Conservation (phyloP, 163 green algal genomes). For the Prototheca cutis region DNA sequence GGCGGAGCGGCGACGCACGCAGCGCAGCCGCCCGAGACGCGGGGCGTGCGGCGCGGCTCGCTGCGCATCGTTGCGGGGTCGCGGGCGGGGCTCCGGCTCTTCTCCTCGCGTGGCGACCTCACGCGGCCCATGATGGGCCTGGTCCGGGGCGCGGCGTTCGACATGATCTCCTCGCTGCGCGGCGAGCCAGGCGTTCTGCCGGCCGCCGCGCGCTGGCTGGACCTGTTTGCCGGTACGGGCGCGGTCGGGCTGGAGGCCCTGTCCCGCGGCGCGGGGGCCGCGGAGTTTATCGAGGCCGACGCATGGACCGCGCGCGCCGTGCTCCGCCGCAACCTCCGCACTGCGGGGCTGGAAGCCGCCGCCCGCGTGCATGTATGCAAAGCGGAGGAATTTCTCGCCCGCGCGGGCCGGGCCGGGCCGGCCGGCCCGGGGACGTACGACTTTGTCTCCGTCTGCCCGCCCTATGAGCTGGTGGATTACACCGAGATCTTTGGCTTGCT, state of each 20-base stretch:
- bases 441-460: constrained; percentile 80
- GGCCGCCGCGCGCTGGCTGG: constrained; percentile 54
- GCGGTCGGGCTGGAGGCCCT: constrained; percentile 75
- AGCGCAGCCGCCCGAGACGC: neutral
- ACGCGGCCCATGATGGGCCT: constrained; percentile 85
- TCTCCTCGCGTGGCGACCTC: constrained; percentile 28
- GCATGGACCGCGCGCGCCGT: constrained; percentile 55
- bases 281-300: constrained; percentile 72
- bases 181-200: constrained; percentile 28
- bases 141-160: constrained; percentile 64
- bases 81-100: constrained; percentile 26
- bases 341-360: constrained; percentile 14
- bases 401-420: constrained; percentile 21
- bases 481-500: constrained; percentile 75
- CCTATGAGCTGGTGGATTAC: constrained; percentile 81
- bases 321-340: constrained; percentile 54
- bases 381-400: constrained; percentile 59
- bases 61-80: constrained; percentile 58
- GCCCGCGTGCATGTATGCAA: constrained; percentile 8
- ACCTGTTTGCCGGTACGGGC: constrained; percentile 71
- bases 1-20: neutral
- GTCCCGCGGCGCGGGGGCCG: constrained; percentile 43
- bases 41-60: neutral
- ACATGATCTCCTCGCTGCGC: constrained; percentile 54
- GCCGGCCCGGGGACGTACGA: constrained; percentile 48